Evolutionary conservation across 352 stramenopile species (phyloP).

Genomic region (Phytophthora niederhauseri): DNA sequence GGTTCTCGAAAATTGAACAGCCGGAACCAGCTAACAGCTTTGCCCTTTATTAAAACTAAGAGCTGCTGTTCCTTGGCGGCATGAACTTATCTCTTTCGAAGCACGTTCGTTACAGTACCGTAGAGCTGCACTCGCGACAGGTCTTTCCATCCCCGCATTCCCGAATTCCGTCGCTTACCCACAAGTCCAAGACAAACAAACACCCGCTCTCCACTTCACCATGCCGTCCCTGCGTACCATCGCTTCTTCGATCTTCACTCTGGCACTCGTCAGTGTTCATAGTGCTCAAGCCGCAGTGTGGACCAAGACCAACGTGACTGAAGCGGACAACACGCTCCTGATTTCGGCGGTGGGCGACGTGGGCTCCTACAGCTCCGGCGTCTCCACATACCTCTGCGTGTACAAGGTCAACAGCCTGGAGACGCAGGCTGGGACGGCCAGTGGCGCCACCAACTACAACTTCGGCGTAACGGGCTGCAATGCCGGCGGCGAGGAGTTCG

Average conservation of each 20-base stretch:
- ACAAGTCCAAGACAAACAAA: slow-evolving; percentile 8
- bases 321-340: slow-evolving; percentile 26
- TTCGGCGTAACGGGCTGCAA: slow-evolving; percentile 48
- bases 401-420: slow-evolving; percentile 36
- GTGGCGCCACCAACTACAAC: slow-evolving; percentile 44
- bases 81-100: not conserved
- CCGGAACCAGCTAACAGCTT: slow-evolving; percentile 7
- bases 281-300: slow-evolving; percentile 1
- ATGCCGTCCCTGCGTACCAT: slow-evolving; percentile 16
- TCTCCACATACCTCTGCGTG: slow-evolving; percentile 39
- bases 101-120: not conserved
- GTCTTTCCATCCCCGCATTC: slow-evolving; percentile 19
- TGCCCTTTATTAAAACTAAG: not conserved
- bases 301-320: slow-evolving; percentile 17
- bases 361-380: slow-evolving; percentile 31
- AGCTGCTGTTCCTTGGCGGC: too few relatives aligned
- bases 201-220: not conserved
- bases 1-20: slow-evolving; percentile 5
- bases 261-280: slow-evolving; percentile 8
- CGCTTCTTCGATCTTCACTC: slow-evolving; percentile 10
- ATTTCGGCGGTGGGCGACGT: slow-evolving; percentile 32
- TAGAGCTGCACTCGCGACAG: not conserved
- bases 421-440: slow-evolving; percentile 16
- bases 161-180: slow-evolving; percentile 11
- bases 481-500: slow-evolving; percentile 31